Base-by-base conservation (phyloP, 176 grass and related monocot species). In the Oryza meyeriana region DNA sequence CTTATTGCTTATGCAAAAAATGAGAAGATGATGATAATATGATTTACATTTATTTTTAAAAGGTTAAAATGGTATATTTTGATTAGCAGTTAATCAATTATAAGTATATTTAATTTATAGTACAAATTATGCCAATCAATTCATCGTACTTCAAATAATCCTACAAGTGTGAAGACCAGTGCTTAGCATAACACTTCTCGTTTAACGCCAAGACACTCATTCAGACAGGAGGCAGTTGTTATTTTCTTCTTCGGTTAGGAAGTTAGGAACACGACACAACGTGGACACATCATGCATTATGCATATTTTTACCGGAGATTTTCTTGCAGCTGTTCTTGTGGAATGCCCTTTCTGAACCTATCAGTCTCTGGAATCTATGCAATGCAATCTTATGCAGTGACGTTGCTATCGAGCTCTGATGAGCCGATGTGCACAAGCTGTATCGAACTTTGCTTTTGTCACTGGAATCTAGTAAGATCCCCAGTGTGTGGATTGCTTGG, bases 401-500 rank as follows among this genome's bases (percentile, higher is more conserved):
- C 4, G 50, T 69, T 61, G 78, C 29, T 30, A 29, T 76, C 78
- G 18, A 33, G 45, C 29, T 76, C 2, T 22, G 50, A 45, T 45
- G 40, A 67, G 24, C 10, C 45, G 42, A 58, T 10, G n/a, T 22
- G 18, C 33, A 5, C 1, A 18, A 44, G n/a, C 12, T 59, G 24
- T 32, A 34, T 29, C 64, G 3, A 17, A 26, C 83, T 77, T 82
- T 45, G 72, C 39, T 52, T 70, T 30, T 32, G 24, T 82, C 65
- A 33, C 55, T 70, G 2, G 12, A 33, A 52, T 87, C 39, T 82
- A 52, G 79, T 77, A 87, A 77, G 52, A 64, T 77, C 79, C 71
- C 42, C 59, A 18, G 2, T 12, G 22, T 5, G 25, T 14, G 11
- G 26, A 26, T 5, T n/a, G 34, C 71, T 45, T 32, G 26, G 17